Evolutionary conservation across 352 stramenopile species (phyloP), one percentile per base, ranked within the genome.

Genomic region (Pythium dissimile): DNA sequence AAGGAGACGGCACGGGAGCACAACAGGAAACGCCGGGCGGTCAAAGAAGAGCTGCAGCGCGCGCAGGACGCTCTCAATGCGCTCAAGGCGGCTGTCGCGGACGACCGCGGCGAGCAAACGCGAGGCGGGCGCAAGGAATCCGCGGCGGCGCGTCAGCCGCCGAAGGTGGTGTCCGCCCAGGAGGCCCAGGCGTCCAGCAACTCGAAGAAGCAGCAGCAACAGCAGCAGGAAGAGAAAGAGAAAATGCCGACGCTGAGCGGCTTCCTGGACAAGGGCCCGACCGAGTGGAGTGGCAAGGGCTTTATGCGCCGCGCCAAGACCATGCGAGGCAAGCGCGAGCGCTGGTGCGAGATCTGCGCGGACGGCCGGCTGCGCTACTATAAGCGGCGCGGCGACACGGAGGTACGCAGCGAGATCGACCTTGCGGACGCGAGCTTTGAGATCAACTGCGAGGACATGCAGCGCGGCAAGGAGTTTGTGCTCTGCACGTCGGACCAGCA

Each of bases 201-300:
- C 46, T 37, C 28, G 20, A 59, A 58, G 38, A 75, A 67, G 32
- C 61, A 59, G 18, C 68, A 57, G 24, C 49, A 53, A 18, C 31
- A 38, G n/a, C 10, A 35, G 26, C n/a, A 39, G 32, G 8, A 68
- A n/a, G n/a, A n/a, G 26, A 72, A 81, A 11, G 44, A 51, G 10
- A 86, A 83, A 44, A 89, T 93, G 70, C 84, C 81, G 28, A 90
- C 83, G 53, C 57, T 90, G 7, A 77, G 50, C 41, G 84, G 84
- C 0, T 93, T 91, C 61, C 64, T 95, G 51, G 85, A 92, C 24
- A 95, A 95, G 66, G 84, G 84, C 1, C 85, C 85, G n/a, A 93
- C 83, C 8, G 83, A 95, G 37, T 95, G 83, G 81, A 89, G 80
- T 30, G 73, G 87, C 34, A 72, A 73, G 27, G 82, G 82, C 0